These are phyloP conservation scores for Boletus reticulatus DNA, from an alignment of 768 basidiomycete species.

Conservation along the genomic window DNA sequence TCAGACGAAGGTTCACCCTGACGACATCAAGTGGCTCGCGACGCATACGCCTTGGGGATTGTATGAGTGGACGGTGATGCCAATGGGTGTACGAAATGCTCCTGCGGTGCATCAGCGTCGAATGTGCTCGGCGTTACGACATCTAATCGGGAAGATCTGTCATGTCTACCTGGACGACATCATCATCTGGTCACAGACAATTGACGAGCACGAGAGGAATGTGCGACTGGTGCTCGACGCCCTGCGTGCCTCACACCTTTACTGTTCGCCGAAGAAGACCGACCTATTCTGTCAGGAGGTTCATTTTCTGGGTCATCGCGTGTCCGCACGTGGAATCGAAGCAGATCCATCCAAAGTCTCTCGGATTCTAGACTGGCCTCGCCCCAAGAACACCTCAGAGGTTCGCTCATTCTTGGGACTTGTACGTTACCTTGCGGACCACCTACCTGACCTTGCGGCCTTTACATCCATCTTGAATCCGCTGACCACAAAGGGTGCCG, in stretches of 20 bases:
- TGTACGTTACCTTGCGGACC: neutral
- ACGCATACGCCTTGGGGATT: no score
- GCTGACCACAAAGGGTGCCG: no score
- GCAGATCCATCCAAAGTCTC: neutral
- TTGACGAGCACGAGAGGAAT: slow-evolving; percentile 26
- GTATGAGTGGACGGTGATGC: no score
- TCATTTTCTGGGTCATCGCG: neutral
- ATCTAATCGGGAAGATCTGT: no score
- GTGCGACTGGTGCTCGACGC: slow-evolving; percentile 29
- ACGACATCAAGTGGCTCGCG: slow-evolving; percentile 33
- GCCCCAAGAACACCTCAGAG: neutral
- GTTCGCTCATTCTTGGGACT: neutral
- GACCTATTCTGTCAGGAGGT: neutral
- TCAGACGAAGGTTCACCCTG: slow-evolving; percentile 32
- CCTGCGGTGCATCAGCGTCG: no score
- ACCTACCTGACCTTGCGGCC: neutral
- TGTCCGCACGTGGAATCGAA: neutral
- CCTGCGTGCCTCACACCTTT: slow-evolving; percentile 4
- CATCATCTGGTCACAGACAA: slow-evolving; percentile 27
- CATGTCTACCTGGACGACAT: slow-evolving; percentile 22
- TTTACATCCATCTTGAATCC: neutral
- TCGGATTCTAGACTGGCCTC: neutral
- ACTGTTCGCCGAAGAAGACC: neutral
- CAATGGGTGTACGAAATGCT: no score
- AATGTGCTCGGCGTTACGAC: no score